Evolutionary conservation across 139 green algal genomes (phyloP).

Genomic region (Nannochloris sp.): DNA sequence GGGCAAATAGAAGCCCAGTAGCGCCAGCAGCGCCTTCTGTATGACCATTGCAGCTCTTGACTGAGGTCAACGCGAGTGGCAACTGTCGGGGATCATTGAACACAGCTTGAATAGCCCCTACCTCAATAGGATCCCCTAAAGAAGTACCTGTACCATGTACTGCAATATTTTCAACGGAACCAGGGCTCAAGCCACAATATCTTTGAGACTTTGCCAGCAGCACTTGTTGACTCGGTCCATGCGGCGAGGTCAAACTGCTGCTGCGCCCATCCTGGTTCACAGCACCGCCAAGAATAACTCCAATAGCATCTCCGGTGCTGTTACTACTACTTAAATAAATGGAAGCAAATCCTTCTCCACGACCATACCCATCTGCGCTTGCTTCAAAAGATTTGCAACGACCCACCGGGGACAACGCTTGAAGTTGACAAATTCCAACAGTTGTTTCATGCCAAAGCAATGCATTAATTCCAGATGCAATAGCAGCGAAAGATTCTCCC

Average conservation of each 20-base stretch:
- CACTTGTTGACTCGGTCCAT: slow-evolving; percentile 60
- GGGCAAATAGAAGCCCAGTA: slow-evolving; percentile 22
- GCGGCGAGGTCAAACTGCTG: slow-evolving; percentile 69
- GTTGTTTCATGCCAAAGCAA: slow-evolving; percentile 22
- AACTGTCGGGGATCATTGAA: slow-evolving; percentile 1
- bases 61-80: slow-evolving; percentile 32
- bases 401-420: slow-evolving; percentile 35
- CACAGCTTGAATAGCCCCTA: slow-evolving; percentile 29
- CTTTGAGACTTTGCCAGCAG: slow-evolving; percentile 42
- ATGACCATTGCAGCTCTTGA: slow-evolving; percentile 67
- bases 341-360: slow-evolving; percentile 34
- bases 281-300: slow-evolving; percentile 2
- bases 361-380: slow-evolving; percentile 53
- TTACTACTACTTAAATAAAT: background rate
- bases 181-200: background rate
- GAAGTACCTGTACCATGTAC: slow-evolving; percentile 47
- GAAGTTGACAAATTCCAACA: slow-evolving; percentile 20
- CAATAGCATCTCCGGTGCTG: background rate
- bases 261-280: slow-evolving; percentile 87
- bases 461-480: slow-evolving; percentile 30
- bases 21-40: slow-evolving; percentile 51
- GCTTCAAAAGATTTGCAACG: slow-evolving; percentile 53
- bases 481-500: background rate
- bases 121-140: slow-evolving; percentile 58
- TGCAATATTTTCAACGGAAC: slow-evolving; percentile 3